Evolutionary conservation across 129 eudicot genomes (phyloP).

Genomic region (Tanacetum coccineum): DNA sequence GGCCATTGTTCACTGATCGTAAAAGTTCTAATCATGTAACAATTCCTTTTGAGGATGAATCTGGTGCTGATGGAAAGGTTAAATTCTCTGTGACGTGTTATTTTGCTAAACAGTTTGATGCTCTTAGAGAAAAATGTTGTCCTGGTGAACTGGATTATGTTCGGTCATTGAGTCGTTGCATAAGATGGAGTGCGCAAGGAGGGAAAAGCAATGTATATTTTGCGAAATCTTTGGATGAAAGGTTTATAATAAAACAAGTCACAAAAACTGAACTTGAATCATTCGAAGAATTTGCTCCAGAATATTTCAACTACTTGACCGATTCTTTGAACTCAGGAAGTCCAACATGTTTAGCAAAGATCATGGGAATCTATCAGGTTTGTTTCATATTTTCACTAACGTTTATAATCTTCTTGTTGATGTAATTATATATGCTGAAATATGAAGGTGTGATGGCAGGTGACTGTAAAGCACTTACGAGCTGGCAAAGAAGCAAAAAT

Average conservation of each 20-base stretch:
- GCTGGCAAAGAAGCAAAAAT: constrained; percentile 89
- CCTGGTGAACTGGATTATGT: constrained; percentile 63
- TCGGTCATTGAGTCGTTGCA: constrained; percentile 89
- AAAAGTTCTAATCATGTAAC: constrained; percentile 67
- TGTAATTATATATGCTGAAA: constrained; percentile 16
- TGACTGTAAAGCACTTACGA: constrained; percentile 51
- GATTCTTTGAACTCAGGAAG: constrained; percentile 73
- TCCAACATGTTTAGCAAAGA: constrained; percentile 92
- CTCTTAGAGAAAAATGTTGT: constrained; percentile 62
- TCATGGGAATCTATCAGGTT: constrained; percentile 93
- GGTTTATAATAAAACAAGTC: constrained; percentile 88
- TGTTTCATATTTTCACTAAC: not conserved
- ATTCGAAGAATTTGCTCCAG: constrained; percentile 73
- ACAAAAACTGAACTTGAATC: constrained; percentile 91
- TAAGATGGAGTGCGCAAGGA: constrained; percentile 94
- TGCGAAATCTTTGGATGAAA: constrained; percentile 85
- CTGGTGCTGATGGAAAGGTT: constrained; percentile 55
- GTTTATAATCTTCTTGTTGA: not conserved
- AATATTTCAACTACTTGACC: constrained; percentile 67
- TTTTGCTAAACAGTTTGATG: constrained; percentile 73
- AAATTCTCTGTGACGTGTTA: constrained; percentile 86
- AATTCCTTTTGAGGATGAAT: constrained; percentile 79
- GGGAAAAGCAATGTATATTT: constrained; percentile 96
- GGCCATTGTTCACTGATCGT: constrained; percentile 40
- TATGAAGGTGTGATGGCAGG: constrained; percentile 36